Evolutionary conservation across 495 filamentous ascomycete species (phyloP), one percentile per base, ranked within the genome.

Genomic region (Talaromyces stipitatus): DNA sequence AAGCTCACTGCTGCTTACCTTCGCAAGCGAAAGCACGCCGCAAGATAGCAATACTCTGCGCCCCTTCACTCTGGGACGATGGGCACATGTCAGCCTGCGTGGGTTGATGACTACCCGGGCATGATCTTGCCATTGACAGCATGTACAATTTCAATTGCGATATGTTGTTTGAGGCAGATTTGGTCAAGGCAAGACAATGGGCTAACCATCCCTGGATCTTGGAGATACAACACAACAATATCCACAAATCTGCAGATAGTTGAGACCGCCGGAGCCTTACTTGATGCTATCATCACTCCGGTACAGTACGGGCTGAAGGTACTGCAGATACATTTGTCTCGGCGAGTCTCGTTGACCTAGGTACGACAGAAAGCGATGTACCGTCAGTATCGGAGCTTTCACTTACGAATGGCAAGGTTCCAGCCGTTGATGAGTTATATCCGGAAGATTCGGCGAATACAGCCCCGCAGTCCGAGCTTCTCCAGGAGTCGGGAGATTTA

Each of bases 281-380:
- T n/a, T n/a, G n/a, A n/a, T n/a, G n/a, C n/a, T n/a, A n/a, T n/a
- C n/a, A n/a, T n/a, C n/a, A n/a, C n/a, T n/a, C n/a, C 54, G 88
- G 88, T 6, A 73, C 72, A 14, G 77, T 86, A 6, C 66, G 84
- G 27, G 47, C 23, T n/a, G 23, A 51, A 12, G 47, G 47, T 27
- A 11, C 47, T 26, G 8, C 22, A 9, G 47, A 51, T 6, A 24
- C 27, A 20, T 10, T 51, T 1, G 24, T 51, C n/a, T 24, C 0
- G 2, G n/a, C n/a, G 8, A 10, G 26, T 24, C 12, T 51, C 6
- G 2, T 51, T 2, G 10, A 26, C 6, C 9, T 12, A 8, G 24
- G 28, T 16, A 16, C 12, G 20, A 4, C 16, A 22, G 47, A 51
- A 16, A 28, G 3, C 8, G 16, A 51, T n/a, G n/a, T n/a, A n/a